phyloP scores from a whole-genome alignment of 495 filamentous ascomycete species.

The Aspergillus olivimuriae region DNA sequence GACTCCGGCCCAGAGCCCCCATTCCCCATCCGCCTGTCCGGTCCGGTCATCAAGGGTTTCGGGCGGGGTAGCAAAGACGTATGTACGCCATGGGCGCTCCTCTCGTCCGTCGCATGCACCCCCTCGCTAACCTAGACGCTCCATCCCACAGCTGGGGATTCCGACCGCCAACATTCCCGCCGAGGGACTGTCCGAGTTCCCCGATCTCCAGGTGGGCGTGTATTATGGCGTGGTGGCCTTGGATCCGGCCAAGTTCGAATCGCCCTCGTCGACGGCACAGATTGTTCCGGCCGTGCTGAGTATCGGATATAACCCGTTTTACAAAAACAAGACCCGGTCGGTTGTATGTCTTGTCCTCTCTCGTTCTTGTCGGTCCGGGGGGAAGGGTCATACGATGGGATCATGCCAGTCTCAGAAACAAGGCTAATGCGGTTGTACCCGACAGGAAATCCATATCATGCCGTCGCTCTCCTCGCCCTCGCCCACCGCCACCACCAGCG shows the following conservation, averaged over 20 bases:
- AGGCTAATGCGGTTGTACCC: too few relatives aligned
- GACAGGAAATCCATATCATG: constrained; percentile 80
- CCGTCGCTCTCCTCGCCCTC: constrained; percentile 46
- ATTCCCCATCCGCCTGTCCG: constrained; percentile 74
- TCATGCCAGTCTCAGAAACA: background rate
- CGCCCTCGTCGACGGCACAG: constrained; percentile 20
- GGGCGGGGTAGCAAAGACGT: constrained; percentile 88
- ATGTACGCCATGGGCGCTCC: constrained; percentile 1
- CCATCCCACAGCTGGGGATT: constrained; percentile 64
- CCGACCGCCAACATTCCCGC: constrained; percentile 96
- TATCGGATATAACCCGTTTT: constrained; percentile 94
- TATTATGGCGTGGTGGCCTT: constrained; percentile 87
- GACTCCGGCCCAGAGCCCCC: constrained; percentile 65
- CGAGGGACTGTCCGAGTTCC: constrained; percentile 65
- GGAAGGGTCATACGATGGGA: constrained; percentile 1
- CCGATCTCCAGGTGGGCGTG: constrained; percentile 65
- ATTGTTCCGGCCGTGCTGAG: constrained; percentile 87
- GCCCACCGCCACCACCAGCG: constrained; percentile 30
- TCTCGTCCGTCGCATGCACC: background rate
- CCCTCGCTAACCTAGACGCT: constrained; percentile 7
- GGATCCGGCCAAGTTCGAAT: constrained; percentile 28
- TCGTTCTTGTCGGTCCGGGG: constrained; percentile 1
- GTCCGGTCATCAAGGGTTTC: constrained; percentile 86
- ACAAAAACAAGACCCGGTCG: constrained; percentile 74
- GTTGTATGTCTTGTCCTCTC: constrained; percentile 40